Evolutionary conservation across 2,329 filamentous ascomycete genomes (phyloP).

Genomic region (Leptographium radiaticola): DNA sequence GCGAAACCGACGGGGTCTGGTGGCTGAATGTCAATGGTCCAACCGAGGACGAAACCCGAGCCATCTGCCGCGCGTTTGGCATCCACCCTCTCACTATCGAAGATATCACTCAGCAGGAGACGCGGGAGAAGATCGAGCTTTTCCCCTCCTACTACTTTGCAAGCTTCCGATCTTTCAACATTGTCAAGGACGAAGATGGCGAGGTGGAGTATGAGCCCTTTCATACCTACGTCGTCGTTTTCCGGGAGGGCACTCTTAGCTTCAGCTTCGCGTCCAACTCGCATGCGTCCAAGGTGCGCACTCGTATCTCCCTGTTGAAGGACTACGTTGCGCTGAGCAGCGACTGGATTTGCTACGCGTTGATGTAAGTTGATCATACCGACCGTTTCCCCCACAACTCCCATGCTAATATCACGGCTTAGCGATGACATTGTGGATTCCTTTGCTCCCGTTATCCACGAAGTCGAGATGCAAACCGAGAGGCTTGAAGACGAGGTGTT

Average conservation of each 20-base stretch:
- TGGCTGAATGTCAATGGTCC: constrained; percentile 93
- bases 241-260: constrained; percentile 85
- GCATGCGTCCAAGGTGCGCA: constrained; percentile 79
- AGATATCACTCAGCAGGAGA: constrained; percentile 90
- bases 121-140: constrained; percentile 94
- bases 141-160: constrained; percentile 98
- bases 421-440: constrained; percentile 95
- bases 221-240: constrained; percentile 94
- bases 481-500: constrained; percentile 93
- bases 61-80: constrained; percentile 86
- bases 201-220: constrained; percentile 84
- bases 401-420: constrained; percentile 13
- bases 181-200: constrained; percentile 62
- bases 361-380: constrained; percentile 53
- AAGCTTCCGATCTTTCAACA: constrained; percentile 85
- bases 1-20: constrained; percentile 73
- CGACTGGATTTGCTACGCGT: constrained; percentile 97
- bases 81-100: constrained; percentile 93
- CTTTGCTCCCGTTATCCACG: constrained; percentile 79
- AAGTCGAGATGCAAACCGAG: constrained; percentile 80
- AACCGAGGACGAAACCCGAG: constrained; percentile 74
- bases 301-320: constrained; percentile 81
- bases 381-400: background rate
- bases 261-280: constrained; percentile 85
- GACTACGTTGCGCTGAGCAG: constrained; percentile 91